A percentile compares a stretch with the other conserved stretches of the same genome.
Evolutionary conservation across 352 stramenopile genomes (phyloP).

Genomic region (Phytophthora podocarpi): DNA sequence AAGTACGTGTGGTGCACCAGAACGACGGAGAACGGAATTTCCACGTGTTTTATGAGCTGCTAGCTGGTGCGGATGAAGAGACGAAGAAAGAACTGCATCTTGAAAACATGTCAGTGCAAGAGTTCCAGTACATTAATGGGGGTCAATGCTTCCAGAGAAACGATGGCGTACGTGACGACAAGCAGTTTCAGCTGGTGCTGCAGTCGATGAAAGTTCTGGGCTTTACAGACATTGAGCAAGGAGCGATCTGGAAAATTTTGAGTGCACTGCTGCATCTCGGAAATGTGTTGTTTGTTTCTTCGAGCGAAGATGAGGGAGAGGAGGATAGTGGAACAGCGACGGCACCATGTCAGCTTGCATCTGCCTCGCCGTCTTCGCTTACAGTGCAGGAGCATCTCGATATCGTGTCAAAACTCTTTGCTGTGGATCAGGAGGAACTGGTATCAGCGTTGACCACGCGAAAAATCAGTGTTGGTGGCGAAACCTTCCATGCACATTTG

Average conservation of each 20-base stretch:
- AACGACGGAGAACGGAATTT: constrained; percentile 78
- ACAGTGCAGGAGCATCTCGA: constrained; percentile 47
- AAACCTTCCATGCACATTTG: constrained; percentile 72
- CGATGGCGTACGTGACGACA: constrained; percentile 65
- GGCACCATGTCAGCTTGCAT: constrained; percentile 44
- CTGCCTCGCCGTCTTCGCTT: constrained; percentile 39
- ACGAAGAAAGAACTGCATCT: constrained; percentile 54
- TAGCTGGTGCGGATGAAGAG: constrained; percentile 54
- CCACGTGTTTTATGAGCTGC: constrained; percentile 84
- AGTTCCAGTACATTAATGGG: constrained; percentile 75
- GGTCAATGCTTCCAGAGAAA: constrained; percentile 71
- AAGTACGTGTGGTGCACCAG: constrained; percentile 88
- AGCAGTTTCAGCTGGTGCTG: constrained; percentile 65
- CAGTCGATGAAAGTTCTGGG: constrained; percentile 78
- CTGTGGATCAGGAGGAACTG: constrained; percentile 52
- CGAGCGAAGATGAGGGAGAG: constrained; percentile 58
- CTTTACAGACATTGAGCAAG: constrained; percentile 65
- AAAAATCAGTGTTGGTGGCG: constrained; percentile 73
- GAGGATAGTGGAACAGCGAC: constrained; percentile 43
- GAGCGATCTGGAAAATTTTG: constrained; percentile 69
- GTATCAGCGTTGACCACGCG: constrained; percentile 59
- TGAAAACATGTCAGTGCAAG: constrained; percentile 34
- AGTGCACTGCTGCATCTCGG: constrained; percentile 83
- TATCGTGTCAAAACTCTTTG: constrained; percentile 48
- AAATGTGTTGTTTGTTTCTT: constrained; percentile 74